These are phyloP conservation scores for Plasmodium vinckei DNA, from an alignment of 169 alveolate genomes.

Conservation along the genomic window DNA sequence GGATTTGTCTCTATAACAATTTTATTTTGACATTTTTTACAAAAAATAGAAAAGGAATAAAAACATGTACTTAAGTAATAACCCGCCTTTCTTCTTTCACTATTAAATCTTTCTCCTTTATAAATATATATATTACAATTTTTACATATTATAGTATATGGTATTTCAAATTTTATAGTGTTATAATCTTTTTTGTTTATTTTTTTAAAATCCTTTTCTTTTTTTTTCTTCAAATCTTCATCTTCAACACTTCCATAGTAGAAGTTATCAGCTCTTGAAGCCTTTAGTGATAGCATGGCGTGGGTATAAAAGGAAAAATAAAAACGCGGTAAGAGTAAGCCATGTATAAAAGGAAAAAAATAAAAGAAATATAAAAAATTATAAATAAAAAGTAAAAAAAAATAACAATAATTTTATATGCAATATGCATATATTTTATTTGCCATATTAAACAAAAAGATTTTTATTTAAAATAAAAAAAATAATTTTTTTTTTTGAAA, in stretches of 20 bases:
- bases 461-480: too few relatives aligned
- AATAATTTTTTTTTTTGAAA: too few relatives aligned
- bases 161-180: slow-evolving; percentile 85
- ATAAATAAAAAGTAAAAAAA: not conserved
- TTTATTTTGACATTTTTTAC: slow-evolving; percentile 80
- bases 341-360: not conserved
- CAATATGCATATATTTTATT: too few relatives aligned
- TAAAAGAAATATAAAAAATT: not conserved
- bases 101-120: slow-evolving; percentile 90
- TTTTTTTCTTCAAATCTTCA: slow-evolving; percentile 65
- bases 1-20: slow-evolving; percentile 88
- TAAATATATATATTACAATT: slow-evolving; percentile 82
- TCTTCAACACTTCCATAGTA: slow-evolving; percentile 83
- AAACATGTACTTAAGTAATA: slow-evolving; percentile 83
- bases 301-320: not conserved
- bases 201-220: slow-evolving; percentile 68
- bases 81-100: slow-evolving; percentile 85
- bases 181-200: slow-evolving; percentile 48
- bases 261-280: slow-evolving; percentile 87
- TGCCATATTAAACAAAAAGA: too few relatives aligned
- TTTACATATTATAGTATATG: slow-evolving; percentile 85
- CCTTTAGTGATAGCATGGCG: slow-evolving; percentile 83
- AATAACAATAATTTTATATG: too few relatives aligned
- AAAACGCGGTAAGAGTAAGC: not conserved
- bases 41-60: slow-evolving; percentile 85